Percentiles rank a stretch among this genome's conserved stretches.
phyloP scores from a whole-genome alignment of 805 yeast genomes.

The Alloascoidea africana region DNA sequence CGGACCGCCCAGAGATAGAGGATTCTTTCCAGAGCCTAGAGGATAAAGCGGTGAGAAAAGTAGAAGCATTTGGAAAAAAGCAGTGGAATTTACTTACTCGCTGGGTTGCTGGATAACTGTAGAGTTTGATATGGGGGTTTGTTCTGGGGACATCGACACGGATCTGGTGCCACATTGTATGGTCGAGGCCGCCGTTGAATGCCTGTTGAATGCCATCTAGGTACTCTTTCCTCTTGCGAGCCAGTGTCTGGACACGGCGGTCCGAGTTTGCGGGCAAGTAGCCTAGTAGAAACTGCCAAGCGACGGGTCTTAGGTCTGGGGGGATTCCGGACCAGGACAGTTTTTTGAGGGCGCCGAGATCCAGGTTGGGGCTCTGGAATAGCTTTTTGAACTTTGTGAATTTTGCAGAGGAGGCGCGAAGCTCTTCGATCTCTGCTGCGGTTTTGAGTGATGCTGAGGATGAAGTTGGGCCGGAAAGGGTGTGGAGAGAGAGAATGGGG shows the following conservation, averaged over 20 bases:
- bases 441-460: slow-evolving; percentile 13
- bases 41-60: not conserved
- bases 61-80: not conserved
- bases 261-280: slow-evolving; percentile 78
- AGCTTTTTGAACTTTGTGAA: slow-evolving; percentile 50
- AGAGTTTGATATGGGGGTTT: slow-evolving; percentile 68
- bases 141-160: slow-evolving; percentile 92
- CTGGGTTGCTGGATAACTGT: slow-evolving; percentile 57
- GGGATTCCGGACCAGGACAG: slow-evolving; percentile 97
- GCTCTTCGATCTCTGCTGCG: slow-evolving; percentile 22
- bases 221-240: slow-evolving; percentile 78
- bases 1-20: slow-evolving; percentile 90
- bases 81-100: slow-evolving; percentile 16
- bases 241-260: slow-evolving; percentile 53
- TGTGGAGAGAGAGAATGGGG: slow-evolving; percentile 12
- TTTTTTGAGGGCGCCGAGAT: slow-evolving; percentile 54
- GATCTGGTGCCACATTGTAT: slow-evolving; percentile 87
- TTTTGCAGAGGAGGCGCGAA: slow-evolving; percentile 34
- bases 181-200: slow-evolving; percentile 48
- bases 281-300: slow-evolving; percentile 86
- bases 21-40: slow-evolving; percentile 53
- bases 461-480: slow-evolving; percentile 3
- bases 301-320: slow-evolving; percentile 55
- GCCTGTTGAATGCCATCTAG: slow-evolving; percentile 56
- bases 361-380: slow-evolving; percentile 39